These are phyloP conservation scores for Hypoxylon fuscum DNA, from an alignment of 495 filamentous ascomycete species.

Conservation along the genomic window DNA sequence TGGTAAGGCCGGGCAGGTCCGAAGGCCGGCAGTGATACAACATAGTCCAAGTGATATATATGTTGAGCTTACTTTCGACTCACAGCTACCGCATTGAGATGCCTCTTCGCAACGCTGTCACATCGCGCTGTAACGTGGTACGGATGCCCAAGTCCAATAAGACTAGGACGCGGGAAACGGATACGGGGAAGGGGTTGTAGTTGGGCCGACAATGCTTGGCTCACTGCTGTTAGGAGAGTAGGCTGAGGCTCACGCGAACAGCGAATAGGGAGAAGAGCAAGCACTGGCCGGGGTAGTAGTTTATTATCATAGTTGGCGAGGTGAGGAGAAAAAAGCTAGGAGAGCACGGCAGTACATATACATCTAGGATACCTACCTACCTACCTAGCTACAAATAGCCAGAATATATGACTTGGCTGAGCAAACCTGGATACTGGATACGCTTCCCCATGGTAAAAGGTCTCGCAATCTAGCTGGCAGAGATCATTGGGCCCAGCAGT, in stretches of 20 bases:
- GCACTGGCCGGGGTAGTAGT: background rate
- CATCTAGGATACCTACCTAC: too few relatives aligned
- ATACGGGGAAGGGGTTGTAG: slow-evolving; percentile 22
- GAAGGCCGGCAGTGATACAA: slow-evolving; percentile 34
- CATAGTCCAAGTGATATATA: slow-evolving; percentile 28
- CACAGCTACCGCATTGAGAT: slow-evolving; percentile 38
- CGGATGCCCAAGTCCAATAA: slow-evolving; percentile 24
- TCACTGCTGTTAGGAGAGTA: slow-evolving; percentile 2
- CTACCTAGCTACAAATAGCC: background rate
- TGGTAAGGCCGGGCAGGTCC: slow-evolving; percentile 31
- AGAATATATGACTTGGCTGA: background rate
- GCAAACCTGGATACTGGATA: slow-evolving; percentile 18
- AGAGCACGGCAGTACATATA: background rate
- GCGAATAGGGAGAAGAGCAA: slow-evolving; percentile 13
- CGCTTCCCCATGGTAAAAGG: background rate
- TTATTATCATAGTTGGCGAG: background rate
- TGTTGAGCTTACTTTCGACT: slow-evolving; percentile 29
- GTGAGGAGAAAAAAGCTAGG: background rate
- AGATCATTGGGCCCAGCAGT: slow-evolving; percentile 17
- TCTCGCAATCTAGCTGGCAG: slow-evolving; percentile 15
- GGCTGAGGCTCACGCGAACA: slow-evolving; percentile 20
- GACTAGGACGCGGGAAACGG: slow-evolving; percentile 20
- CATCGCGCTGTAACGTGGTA: slow-evolving; percentile 42
- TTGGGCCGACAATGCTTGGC: slow-evolving; percentile 19
- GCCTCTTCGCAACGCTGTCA: slow-evolving; percentile 34